A percentile compares a stretch with the other conserved stretches of the same genome.
Conservation (phyloP, 192 early-diverging fungal species). For the Podila horticola region DNA sequence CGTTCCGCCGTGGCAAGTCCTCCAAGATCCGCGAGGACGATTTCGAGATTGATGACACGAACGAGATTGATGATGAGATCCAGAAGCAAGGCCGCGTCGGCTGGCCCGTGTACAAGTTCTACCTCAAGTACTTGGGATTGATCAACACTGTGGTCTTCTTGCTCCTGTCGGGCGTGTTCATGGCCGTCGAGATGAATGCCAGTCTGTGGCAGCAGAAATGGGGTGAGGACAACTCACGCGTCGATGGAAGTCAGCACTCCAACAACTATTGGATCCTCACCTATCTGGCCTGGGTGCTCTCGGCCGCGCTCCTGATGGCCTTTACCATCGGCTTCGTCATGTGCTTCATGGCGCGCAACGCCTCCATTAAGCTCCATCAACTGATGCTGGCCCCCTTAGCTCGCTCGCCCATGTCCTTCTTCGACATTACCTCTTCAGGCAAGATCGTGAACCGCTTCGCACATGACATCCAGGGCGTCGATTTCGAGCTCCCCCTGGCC, state of each 20-base stretch:
- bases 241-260: background rate
- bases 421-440: constrained; percentile 53
- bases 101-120: constrained; percentile 46
- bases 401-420: constrained; percentile 58
- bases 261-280: constrained; percentile 19
- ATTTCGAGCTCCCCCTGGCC: constrained; percentile 60
- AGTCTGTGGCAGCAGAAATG: background rate
- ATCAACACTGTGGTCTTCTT: background rate
- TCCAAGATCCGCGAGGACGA: constrained; percentile 19
- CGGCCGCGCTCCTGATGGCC: constrained; percentile 27
- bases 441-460: constrained; percentile 83
- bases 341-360: constrained; percentile 68
- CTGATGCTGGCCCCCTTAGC: constrained; percentile 68
- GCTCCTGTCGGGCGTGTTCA: background rate
- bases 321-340: constrained; percentile 27
- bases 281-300: constrained; percentile 24
- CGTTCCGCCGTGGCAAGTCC: constrained; percentile 19
- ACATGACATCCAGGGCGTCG: constrained; percentile 78
- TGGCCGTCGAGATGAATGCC: background rate
- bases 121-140: constrained; percentile 10
- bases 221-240: background rate
- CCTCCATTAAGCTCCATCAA: constrained; percentile 59
- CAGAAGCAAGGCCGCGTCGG: constrained; percentile 15
- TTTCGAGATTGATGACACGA: constrained; percentile 17
- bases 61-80: constrained; percentile 36